Conservation (phyloP, 331 rosid species). For the Quercus phellos region DNA sequence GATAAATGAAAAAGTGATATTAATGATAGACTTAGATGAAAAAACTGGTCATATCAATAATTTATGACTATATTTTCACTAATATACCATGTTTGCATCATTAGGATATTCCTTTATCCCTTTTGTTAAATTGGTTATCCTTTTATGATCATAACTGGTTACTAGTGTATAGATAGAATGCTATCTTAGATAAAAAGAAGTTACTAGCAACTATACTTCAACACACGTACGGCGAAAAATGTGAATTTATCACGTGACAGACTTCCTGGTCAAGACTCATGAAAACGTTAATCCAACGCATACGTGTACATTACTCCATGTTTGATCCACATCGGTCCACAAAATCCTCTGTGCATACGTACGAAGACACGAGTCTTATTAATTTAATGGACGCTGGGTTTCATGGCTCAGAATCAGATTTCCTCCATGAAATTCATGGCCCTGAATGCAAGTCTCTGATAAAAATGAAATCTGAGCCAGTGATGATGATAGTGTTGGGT, state of each 20-base stretch:
- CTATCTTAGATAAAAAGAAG: too few relatives aligned
- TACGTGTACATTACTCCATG: neutral
- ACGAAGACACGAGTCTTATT: neutral
- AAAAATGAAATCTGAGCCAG: neutral
- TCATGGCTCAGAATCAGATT: slow-evolving; percentile 29
- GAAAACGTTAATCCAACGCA: neutral
- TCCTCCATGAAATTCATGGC: slow-evolving; percentile 18
- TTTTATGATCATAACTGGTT: too few relatives aligned
- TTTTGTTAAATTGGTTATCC: too few relatives aligned
- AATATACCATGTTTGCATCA: too few relatives aligned
- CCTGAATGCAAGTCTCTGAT: neutral
- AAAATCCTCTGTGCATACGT: neutral
- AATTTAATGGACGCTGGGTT: slow-evolving; percentile 3
- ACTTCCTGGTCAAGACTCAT: neutral
- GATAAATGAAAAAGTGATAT: too few relatives aligned
- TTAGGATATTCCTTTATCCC: too few relatives aligned
- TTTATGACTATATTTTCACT: too few relatives aligned
- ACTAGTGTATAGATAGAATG: too few relatives aligned
- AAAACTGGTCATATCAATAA: rapidly evolving
- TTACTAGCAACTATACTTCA: too few relatives aligned
- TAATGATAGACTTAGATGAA: rapidly evolving
- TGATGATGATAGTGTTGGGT: slow-evolving; percentile 4
- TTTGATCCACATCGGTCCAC: neutral
- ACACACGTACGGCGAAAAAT: neutral
- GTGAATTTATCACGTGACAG: neutral